A percentile compares a stretch with the other conserved stretches of the same genome.
phyloP scores from a whole-genome alignment of 805 yeast genomes.

The Metschnikowia santaceciliae region DNA sequence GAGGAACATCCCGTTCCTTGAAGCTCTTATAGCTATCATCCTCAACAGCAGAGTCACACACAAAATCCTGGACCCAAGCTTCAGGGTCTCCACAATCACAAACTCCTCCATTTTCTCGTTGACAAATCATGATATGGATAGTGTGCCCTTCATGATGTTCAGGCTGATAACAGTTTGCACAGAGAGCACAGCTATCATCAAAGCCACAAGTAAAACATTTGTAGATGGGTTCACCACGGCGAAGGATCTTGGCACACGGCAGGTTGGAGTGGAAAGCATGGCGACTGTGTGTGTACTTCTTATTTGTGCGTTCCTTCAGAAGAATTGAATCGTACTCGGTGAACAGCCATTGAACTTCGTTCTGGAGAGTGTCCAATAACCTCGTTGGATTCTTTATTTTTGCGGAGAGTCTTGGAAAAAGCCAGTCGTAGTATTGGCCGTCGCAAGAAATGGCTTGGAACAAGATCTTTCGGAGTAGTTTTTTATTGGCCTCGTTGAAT shows the following conservation, averaged over 20 bases:
- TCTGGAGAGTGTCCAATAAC: slow-evolving; percentile 15
- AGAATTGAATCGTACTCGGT: slow-evolving; percentile 24
- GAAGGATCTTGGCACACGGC: slow-evolving; percentile 71
- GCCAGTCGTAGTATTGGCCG: slow-evolving; percentile 36
- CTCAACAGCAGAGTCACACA: slow-evolving; percentile 40
- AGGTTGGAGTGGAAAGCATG: slow-evolving; percentile 53
- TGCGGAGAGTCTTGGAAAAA: slow-evolving; percentile 34
- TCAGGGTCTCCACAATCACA: slow-evolving; percentile 90
- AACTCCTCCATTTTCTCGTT: slow-evolving; percentile 70
- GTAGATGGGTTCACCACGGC: slow-evolving; percentile 78
- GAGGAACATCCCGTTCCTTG: slow-evolving; percentile 32
- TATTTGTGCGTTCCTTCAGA: slow-evolving; percentile 13
- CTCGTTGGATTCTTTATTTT: neutral
- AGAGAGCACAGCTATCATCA: slow-evolving; percentile 82
- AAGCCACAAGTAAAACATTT: slow-evolving; percentile 71
- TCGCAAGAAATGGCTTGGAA: slow-evolving; percentile 39
- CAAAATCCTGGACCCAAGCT: slow-evolving; percentile 60
- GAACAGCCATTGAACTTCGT: slow-evolving; percentile 32
- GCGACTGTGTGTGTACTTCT: slow-evolving; percentile 22
- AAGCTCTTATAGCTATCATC: slow-evolving; percentile 14
- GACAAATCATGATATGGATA: slow-evolving; percentile 59
- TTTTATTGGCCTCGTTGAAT: slow-evolving; percentile 25
- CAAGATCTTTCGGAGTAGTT: slow-evolving; percentile 40
- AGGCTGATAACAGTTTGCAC: slow-evolving; percentile 69
- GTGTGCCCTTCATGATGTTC: slow-evolving; percentile 71